Base-by-base conservation (phyloP, 208 protist genomes). In the Phytomonas francai region DNA sequence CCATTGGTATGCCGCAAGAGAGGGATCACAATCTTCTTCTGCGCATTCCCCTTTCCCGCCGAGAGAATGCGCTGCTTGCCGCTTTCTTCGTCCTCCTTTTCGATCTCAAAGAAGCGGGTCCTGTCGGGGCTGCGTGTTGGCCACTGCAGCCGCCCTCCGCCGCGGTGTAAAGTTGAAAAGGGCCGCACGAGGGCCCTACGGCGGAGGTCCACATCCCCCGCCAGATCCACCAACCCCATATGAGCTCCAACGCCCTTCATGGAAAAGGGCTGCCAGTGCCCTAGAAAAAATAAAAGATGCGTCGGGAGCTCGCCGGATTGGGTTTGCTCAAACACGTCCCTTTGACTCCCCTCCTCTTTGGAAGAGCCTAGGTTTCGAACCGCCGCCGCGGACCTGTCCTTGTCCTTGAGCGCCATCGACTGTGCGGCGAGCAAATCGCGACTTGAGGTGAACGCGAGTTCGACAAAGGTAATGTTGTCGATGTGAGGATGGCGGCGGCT, bases 191-290 rank as follows among this genome's bases (percentile, higher is more conserved):
- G 70, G 27, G 83, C 68, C n/a, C 84, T 81, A n/a, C 75, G 68
- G 25, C 73, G 66, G 29, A 93, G 81, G 30, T 80, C 71, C 7
- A 71, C 67, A 59, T 81, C 78, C 0, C 84, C 82, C 0, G 87
- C 67, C 0, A 79, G 78, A 65, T 93, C 84, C 3, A 80, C 67
- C 22, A 87, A 66, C 34, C 72, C 25, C 56, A 93, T 65, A 3
- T 57, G 19, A 4, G 68, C 58, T 2, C 70, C 59, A 8, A 62
- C 57, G 14, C 61, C 63, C 25, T 71, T 57, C 16, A 59, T 61
- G 1, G 32, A 34, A 66, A 78, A 78, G 9, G 87, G 87, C 45
- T 82, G 69, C 84, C 84, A 88, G 36, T 80, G 73, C 29, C 80
- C 84, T 6, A 81, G 45, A 25, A 54, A 5, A 19, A 54, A 54